Percentiles rank a stretch among this genome's conserved stretches.
Evolutionary conservation across 2,329 filamentous ascomycete species (phyloP).

Genomic region (Alternaria angustiovoidea): DNA sequence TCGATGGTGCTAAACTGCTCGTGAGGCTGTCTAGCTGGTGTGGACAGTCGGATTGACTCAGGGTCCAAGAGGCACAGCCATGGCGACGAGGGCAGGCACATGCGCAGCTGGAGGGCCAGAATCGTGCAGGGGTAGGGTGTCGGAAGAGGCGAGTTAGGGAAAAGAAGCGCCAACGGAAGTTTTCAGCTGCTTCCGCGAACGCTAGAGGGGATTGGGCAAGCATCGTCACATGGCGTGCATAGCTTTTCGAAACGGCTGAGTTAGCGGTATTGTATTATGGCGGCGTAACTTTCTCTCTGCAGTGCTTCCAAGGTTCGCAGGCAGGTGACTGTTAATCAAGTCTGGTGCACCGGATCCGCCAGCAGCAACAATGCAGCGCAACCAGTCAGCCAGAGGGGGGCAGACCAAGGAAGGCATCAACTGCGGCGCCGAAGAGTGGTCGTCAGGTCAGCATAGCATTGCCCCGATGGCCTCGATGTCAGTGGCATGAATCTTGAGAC

Average conservation of each 20-base stretch:
- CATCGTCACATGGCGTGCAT: constrained; percentile 27
- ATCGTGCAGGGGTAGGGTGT: constrained; percentile 22
- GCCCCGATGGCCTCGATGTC: constrained; percentile 4
- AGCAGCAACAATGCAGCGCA: constrained; percentile 8
- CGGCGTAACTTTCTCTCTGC: constrained; percentile 14
- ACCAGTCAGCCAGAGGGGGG: constrained; percentile 5
- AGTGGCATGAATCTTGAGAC: constrained; percentile 14
- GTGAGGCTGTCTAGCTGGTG: constrained; percentile 25
- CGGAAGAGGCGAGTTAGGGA: constrained; percentile 28
- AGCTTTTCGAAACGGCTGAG: constrained; percentile 35
- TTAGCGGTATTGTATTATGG: constrained; percentile 34
- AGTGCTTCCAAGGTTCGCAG: constrained; percentile 1
- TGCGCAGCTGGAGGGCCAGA: constrained; percentile 23
- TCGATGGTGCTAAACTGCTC: constrained; percentile 6
- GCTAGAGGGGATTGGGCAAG: constrained; percentile 3
- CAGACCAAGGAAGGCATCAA: neutral
- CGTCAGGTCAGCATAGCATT: constrained; percentile 8
- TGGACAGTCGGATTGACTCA: constrained; percentile 15
- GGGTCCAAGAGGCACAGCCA: constrained; percentile 27
- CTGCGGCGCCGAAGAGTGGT: neutral
- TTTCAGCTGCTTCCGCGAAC: constrained; percentile 24
- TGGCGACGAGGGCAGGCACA: constrained; percentile 30
- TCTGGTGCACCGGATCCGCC: constrained; percentile 21
- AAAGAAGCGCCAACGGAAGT: constrained; percentile 27
- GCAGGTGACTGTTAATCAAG: constrained; percentile 28